Evolutionary conservation across 306 rosid species (phyloP), one percentile per base, ranked within the genome.

Genomic region (Prunus armeniaca): DNA sequence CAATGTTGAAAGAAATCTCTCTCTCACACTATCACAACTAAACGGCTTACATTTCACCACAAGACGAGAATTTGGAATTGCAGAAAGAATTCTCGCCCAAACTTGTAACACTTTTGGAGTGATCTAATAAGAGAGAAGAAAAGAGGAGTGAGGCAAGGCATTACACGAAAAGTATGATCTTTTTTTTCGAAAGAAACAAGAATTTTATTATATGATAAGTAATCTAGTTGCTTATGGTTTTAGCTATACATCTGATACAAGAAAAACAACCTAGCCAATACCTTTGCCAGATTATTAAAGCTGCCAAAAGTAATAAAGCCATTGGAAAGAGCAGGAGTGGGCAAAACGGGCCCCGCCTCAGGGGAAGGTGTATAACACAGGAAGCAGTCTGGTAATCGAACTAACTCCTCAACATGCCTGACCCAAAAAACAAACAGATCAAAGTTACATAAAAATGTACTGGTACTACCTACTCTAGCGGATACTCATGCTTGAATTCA

Each of bases 241-340:
- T 5, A 27, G 65, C 65, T 13, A 27, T 61, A 25, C 5, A 28
- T 30, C 25, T 24, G 34, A 60, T 9, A 73, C 13, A 55, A 73
- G 52, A 24, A 64, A 38, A n/a, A 67, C 8, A 80, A 68, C 81
- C 41, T 9, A 80, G n/a, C 6, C 65, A 79, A 72, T 89, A 95
- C 99, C 97, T 95, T 95, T 2, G 99, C 99, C 65, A 95, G 93
- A 90, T 95, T 95, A 87, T 95, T 95, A 76, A 95, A 95, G 86
- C 99, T 95, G 56, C 99, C 99, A 83, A 95, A 95, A 34, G 99
- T 95, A 74, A 95, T 12, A 58, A 95, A 95, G 74, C 97, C 99
- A 87, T 95, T 95, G 66, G 99, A 85, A 79, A 95, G 89, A 54
- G 97, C 97, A 65, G 98, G 98, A 78, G 97, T 88, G 38, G 91